A percentile compares a stretch with the other conserved stretches of the same genome.
These are phyloP conservation scores for Penicillium sp. DNA, from an alignment of 2,329 filamentous ascomycete species.

Conservation along the genomic window DNA sequence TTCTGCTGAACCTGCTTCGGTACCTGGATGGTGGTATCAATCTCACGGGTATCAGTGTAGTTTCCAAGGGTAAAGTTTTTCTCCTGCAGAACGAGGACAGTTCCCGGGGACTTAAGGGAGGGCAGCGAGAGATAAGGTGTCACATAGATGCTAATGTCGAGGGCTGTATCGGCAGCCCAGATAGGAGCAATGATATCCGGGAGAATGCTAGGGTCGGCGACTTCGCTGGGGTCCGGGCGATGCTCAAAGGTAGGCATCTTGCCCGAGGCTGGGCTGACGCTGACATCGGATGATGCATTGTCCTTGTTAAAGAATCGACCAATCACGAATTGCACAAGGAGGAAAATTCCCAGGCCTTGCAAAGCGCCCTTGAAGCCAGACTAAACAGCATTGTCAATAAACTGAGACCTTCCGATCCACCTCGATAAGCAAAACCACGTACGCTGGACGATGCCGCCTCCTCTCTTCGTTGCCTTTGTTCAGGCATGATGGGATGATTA, in stretches of 20 bases:
- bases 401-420: neutral
- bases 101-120: slow-evolving; percentile 61
- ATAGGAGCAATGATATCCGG: slow-evolving; percentile 78
- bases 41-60: slow-evolving; percentile 72
- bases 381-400: slow-evolving; percentile 33
- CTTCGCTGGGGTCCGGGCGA: slow-evolving; percentile 55
- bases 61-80: slow-evolving; percentile 77
- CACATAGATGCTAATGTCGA: slow-evolving; percentile 85
- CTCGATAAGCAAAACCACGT: slow-evolving; percentile 1
- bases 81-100: slow-evolving; percentile 75
- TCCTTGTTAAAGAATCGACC: slow-evolving; percentile 54
- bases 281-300: slow-evolving; percentile 20
- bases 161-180: slow-evolving; percentile 74
- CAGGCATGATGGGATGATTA: slow-evolving; percentile 36
- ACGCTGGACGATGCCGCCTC: slow-evolving; percentile 32
- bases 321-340: slow-evolving; percentile 59
- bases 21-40: slow-evolving; percentile 75
- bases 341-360: slow-evolving; percentile 61
- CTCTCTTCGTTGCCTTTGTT: slow-evolving; percentile 39
- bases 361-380: slow-evolving; percentile 45
- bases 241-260: slow-evolving; percentile 64
- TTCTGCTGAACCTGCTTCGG: slow-evolving; percentile 83
- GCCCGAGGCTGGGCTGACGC: slow-evolving; percentile 13
- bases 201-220: slow-evolving; percentile 47
- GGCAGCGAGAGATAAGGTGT: slow-evolving; percentile 71